Conservation (phyloP, 371 early-diverging fungal genomes). For the Syncephalastrum sp. region DNA sequence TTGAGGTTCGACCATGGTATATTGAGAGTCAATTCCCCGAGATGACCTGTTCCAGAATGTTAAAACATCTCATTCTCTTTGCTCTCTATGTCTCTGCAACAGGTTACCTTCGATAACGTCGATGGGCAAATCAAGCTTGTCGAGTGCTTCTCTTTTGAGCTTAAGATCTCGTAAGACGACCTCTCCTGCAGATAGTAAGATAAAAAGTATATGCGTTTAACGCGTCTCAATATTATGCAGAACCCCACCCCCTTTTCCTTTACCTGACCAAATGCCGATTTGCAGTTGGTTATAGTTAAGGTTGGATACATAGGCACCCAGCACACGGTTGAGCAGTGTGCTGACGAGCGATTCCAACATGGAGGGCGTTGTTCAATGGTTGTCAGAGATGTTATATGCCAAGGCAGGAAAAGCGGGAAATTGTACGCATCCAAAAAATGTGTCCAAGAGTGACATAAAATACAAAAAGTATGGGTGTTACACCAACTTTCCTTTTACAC, state of each 20-base stretch:
- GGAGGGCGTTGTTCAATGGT: neutral
- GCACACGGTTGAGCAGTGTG: conserved; percentile 85
- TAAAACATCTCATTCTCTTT: neutral
- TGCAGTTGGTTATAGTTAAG: conserved; percentile 94
- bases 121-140: conserved; percentile 92
- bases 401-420: too few relatives aligned
- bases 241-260: neutral
- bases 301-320: conserved; percentile 96
- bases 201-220: neutral
- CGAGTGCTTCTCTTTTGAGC: conserved; percentile 88
- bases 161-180: conserved; percentile 91
- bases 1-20: conserved; percentile 98
- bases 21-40: conserved; percentile 88
- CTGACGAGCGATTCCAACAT: conserved; percentile 94
- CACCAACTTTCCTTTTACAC: too few relatives aligned
- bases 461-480: too few relatives aligned
- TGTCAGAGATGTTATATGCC: too few relatives aligned
- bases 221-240: neutral
- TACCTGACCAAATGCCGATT: conserved; percentile 97
- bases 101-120: conserved; percentile 85
- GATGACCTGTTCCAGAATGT: conserved; percentile 17
- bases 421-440: too few relatives aligned
- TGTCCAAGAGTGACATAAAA: too few relatives aligned
- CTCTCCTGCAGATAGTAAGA: conserved; percentile 67
- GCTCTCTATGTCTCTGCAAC: neutral